Evolutionary conservation across 2,329 filamentous ascomycete genomes (phyloP), one percentile per base, ranked within the genome.

Genomic region (Rugonectria rugulosa): DNA sequence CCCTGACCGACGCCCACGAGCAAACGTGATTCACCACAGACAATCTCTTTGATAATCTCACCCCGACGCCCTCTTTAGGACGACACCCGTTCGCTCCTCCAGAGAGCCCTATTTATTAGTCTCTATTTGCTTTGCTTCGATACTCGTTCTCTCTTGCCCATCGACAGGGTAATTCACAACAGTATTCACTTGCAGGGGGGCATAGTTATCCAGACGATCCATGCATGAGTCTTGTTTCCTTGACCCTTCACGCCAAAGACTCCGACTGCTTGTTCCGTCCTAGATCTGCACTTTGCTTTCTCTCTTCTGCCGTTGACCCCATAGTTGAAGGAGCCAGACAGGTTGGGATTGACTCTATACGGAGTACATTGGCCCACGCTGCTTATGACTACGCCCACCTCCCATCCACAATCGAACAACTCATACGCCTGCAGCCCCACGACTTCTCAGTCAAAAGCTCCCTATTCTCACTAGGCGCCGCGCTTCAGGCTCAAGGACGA

Each of bases 271-370:
- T 23, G 15, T 20, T 43, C 15, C 26, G 19, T 26, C 49, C 40
- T 44, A 19, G 50, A 53, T 36, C 26, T 53, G 42, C 50, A 42
- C 40, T 23, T 12, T 42, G 11, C 29, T 29, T 34, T 20, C 26
- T 14, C 34, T 32, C n/a, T 20, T 15, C 31, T 14, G 12, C 44
- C 21, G 29, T 23, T 43, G 43, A 43, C 12, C 17, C 27, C 17
- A 26, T 9, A 14, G 23, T 24, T 11, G 19, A 14, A 44, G 20
- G 26, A 29, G 40, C n/a, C n/a, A n/a, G 15, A 34, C 34, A 15
- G 31, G 23, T 38, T 53, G 23, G 50, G n/a, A 47, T 43, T 21
- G 43, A 2, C 47, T 53, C n/a, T n/a, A n/a, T n/a, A n/a, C n/a
- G n/a, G n/a, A n/a, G 26, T 17, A 36, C 42, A 46, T 37, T 15